Conservation (phyloP, 1,284 basidiomycete genomes). For the Kwoniella shivajii region DNA sequence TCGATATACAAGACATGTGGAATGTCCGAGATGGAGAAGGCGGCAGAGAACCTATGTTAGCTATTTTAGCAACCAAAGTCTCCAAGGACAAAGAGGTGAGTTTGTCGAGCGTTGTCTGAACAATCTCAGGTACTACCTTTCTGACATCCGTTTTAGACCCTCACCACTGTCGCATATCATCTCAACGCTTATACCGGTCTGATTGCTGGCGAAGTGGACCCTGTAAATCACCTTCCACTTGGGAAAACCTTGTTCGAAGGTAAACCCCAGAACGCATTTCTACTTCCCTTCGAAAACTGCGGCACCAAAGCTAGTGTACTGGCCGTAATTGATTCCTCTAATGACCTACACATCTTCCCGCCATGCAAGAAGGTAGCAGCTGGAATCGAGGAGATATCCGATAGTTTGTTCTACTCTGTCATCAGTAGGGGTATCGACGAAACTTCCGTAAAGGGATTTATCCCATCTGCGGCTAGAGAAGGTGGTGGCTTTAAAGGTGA, state of each 20-base stretch:
- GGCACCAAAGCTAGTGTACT: slow-evolving; percentile 42
- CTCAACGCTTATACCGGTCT: slow-evolving; percentile 76
- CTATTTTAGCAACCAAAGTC: slow-evolving; percentile 42
- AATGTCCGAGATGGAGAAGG: slow-evolving; percentile 42
- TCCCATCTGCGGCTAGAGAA: slow-evolving; percentile 4
- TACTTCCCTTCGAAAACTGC: slow-evolving; percentile 48
- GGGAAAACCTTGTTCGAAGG: slow-evolving; percentile 45
- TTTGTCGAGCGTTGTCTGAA: not conserved
- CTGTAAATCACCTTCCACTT: slow-evolving; percentile 25
- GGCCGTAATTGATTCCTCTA: slow-evolving; percentile 38
- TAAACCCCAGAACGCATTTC: slow-evolving; percentile 36
- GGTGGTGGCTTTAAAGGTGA: slow-evolving; percentile 12
- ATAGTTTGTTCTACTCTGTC: slow-evolving; percentile 38
- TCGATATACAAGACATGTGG: slow-evolving; percentile 41
- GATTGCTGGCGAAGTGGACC: slow-evolving; percentile 41
- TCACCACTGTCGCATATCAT: slow-evolving; percentile 69
- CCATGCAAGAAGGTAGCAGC: slow-evolving; percentile 48
- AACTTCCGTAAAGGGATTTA: slow-evolving; percentile 21
- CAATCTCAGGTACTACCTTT: not conserved
- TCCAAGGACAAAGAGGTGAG: slow-evolving; percentile 30
- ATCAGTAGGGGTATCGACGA: slow-evolving; percentile 22
- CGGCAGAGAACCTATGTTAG: slow-evolving; percentile 38
- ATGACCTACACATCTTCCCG: slow-evolving; percentile 50
- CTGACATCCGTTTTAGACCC: slow-evolving; percentile 4
- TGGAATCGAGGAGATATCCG: slow-evolving; percentile 31